phyloP scores from a whole-genome alignment of 1,139 yeast genomes.

The Entelexis sorbosivorans region DNA sequence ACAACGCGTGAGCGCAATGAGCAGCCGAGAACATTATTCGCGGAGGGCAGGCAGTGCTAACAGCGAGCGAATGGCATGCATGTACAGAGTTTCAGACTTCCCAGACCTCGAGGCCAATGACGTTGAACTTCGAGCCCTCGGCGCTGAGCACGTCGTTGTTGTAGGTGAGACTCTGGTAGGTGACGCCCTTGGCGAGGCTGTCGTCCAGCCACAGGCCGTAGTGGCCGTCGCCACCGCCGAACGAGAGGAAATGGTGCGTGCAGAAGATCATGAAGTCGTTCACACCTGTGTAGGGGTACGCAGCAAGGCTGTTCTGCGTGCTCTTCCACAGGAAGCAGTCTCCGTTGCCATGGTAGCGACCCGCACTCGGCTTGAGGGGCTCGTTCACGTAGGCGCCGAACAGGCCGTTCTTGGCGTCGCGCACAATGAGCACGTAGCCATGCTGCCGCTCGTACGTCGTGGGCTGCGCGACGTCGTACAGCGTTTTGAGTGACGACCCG shows the following conservation, averaged over 20 bases:
- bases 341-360: constrained; percentile 82
- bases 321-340: constrained; percentile 85
- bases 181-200: constrained; percentile 62
- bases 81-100: constrained; percentile 20
- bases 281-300: constrained; percentile 78
- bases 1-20: no score
- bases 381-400: constrained; percentile 86
- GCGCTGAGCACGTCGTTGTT: constrained; percentile 72
- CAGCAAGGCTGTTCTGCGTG: constrained; percentile 44
- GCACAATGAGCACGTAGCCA: constrained; percentile 62
- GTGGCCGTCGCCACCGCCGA: constrained; percentile 90
- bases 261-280: constrained; percentile 82
- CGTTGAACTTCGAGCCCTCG: constrained; percentile 53
- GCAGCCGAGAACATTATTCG: no score
- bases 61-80: not conserved
- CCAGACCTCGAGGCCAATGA: constrained; percentile 82
- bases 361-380: constrained; percentile 55
- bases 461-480: constrained; percentile 38
- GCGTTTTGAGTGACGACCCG: constrained; percentile 75
- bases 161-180: constrained; percentile 70
- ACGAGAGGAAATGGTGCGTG: constrained; percentile 61
- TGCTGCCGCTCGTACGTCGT: constrained; percentile 27
- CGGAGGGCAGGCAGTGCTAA: no score
- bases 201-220: constrained; percentile 87
- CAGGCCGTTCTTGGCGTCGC: constrained; percentile 48